phyloP scores from a whole-genome alignment of 2,329 filamentous ascomycete genomes.

The Pestalotiopsis fici region DNA sequence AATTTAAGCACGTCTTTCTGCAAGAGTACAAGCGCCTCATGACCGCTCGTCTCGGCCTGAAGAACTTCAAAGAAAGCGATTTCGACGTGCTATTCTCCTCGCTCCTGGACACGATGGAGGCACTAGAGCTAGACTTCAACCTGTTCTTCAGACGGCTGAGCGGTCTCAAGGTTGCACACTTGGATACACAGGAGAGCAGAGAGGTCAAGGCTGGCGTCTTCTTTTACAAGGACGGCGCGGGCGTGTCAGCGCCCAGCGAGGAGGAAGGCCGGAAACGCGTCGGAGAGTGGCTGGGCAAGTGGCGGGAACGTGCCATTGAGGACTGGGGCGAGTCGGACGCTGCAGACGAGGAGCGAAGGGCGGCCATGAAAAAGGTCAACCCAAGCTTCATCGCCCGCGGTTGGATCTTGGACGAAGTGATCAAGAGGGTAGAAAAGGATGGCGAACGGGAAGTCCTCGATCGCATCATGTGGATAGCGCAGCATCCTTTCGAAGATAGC shows the following conservation, averaged over 20 bases:
- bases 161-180: slow-evolving; percentile 57
- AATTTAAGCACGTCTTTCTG: slow-evolving; percentile 86
- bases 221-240: slow-evolving; percentile 75
- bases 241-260: slow-evolving; percentile 48
- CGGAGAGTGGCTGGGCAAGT: slow-evolving; percentile 78
- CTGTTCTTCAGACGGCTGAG: slow-evolving; percentile 87
- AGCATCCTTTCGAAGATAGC: slow-evolving; percentile 80
- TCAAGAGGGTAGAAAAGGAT: slow-evolving; percentile 82
- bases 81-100: slow-evolving; percentile 83
- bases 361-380: slow-evolving; percentile 82
- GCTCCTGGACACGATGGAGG: slow-evolving; percentile 78
- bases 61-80: slow-evolving; percentile 67
- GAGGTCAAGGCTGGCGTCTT: slow-evolving; percentile 70
- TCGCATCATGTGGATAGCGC: slow-evolving; percentile 78
- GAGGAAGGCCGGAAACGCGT: slow-evolving; percentile 67
- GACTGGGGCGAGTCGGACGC: slow-evolving; percentile 66
- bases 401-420: slow-evolving; percentile 94
- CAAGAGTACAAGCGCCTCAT: slow-evolving; percentile 89
- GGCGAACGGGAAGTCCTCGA: slow-evolving; percentile 78
- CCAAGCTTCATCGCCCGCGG: slow-evolving; percentile 89
- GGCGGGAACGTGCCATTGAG: slow-evolving; percentile 70
- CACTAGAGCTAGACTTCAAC: slow-evolving; percentile 86
- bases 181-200: slow-evolving; percentile 66
- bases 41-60: slow-evolving; percentile 76
- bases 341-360: slow-evolving; percentile 63